These are phyloP conservation scores for Petunia axillaris DNA, from an alignment of 257 asterid species.

Conservation along the genomic window DNA sequence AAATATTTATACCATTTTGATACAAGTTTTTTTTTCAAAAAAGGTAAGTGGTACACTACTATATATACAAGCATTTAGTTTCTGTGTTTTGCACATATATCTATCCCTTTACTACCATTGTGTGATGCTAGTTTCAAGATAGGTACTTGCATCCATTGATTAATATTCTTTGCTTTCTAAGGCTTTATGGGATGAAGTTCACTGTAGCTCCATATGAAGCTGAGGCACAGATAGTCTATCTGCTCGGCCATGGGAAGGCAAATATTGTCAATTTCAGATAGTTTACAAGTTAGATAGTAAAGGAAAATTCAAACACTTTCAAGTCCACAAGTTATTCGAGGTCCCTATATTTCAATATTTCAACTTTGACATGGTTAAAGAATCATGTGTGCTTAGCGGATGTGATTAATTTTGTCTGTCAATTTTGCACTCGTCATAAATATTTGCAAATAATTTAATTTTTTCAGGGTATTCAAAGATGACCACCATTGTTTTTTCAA, in stretches of 20 bases:
- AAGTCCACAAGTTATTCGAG: conserved; percentile 44
- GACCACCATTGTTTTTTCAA: conserved; percentile 53
- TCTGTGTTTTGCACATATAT: too few species aligned
- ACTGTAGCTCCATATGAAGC: conserved; percentile 57
- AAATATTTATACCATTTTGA: conserved; percentile 62
- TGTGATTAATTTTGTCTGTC: conserved; percentile 36
- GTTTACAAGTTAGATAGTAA: conserved; percentile 43
- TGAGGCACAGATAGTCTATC: too few species aligned
- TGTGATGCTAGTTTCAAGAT: too few species aligned
- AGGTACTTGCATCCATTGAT: too few species aligned
- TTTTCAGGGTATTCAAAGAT: conserved; percentile 35
- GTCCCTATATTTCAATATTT: conserved; percentile 48
- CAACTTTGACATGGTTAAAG: too few species aligned
- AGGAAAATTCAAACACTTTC: too few species aligned
- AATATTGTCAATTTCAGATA: too few species aligned
- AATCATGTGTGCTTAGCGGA: too few species aligned
- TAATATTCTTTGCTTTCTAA: too few species aligned
- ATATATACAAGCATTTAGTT: conserved; percentile 30
- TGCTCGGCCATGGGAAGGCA: too few species aligned
- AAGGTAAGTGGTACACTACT: conserved; percentile 80
- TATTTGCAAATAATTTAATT: conserved; percentile 47
- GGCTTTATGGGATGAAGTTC: conserved; percentile 2
- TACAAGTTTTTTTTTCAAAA: conserved; percentile 53
- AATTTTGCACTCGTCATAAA: conserved; percentile 45
- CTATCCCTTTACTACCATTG: too few species aligned